A percentile compares a stretch with the other conserved stretches of the same genome.
These are phyloP conservation scores for Glycyrrhiza uralensis DNA, from an alignment of 306 rosid genomes.

Conservation along the genomic window DNA sequence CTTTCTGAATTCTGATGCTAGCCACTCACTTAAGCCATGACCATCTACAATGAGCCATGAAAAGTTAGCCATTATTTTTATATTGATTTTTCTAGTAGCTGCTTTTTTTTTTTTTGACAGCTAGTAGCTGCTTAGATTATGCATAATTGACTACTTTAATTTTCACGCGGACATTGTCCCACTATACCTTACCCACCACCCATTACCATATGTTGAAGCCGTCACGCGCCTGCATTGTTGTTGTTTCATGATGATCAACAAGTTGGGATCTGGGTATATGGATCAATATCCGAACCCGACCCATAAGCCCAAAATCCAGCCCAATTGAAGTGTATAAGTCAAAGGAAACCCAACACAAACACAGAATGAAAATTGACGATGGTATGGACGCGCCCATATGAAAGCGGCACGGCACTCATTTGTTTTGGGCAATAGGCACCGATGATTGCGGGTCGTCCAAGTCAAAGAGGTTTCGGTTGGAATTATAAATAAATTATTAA, in stretches of 20 bases:
- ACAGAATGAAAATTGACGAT: too few relatives aligned
- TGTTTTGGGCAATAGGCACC: slow-evolving; percentile 33
- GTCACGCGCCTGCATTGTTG: not conserved
- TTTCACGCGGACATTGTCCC: too few relatives aligned
- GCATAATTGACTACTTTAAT: not conserved
- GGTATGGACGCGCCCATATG: not conserved
- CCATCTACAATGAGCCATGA: not conserved
- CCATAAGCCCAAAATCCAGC: not conserved
- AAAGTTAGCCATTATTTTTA: slow-evolving; percentile 16
- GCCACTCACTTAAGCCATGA: not conserved
- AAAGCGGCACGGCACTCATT: not conserved
- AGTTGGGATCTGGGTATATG: too few relatives aligned
- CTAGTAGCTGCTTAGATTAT: not conserved
- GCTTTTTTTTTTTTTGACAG: too few relatives aligned
- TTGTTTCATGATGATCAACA: too few relatives aligned
- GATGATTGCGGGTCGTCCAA: slow-evolving; percentile 47
- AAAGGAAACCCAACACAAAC: too few relatives aligned
- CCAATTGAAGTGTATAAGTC: too few relatives aligned
- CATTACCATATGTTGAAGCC: not conserved
- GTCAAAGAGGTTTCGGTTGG: slow-evolving; percentile 30
- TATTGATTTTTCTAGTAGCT: not conserved
- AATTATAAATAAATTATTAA: not conserved
- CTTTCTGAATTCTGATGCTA: not conserved
- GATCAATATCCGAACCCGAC: not conserved
- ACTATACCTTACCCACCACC: too few relatives aligned